Evolutionary conservation across 2,329 filamentous ascomycete genomes (phyloP).

Genomic region (Aureobasidium sp.): DNA sequence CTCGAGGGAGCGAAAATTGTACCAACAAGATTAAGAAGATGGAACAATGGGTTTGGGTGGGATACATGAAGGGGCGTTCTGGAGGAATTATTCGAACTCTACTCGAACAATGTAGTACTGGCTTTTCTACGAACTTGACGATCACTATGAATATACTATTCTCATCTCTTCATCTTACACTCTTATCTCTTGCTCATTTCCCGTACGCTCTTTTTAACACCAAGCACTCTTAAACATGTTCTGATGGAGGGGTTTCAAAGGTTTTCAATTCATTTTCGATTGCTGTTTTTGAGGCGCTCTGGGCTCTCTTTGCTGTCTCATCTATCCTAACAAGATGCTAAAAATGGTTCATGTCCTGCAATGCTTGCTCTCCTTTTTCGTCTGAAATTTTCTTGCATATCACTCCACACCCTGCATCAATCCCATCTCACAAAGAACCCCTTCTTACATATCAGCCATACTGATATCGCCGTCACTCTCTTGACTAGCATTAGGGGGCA

Average conservation of each 20-base stretch:
- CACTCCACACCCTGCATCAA: neutral
- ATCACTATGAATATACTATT: neutral
- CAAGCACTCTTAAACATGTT: no score
- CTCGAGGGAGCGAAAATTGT: neutral
- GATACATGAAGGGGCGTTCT: neutral
- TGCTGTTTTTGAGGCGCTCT: neutral
- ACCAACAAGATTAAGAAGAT: neutral
- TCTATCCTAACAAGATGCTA: neutral
- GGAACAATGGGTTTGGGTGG: neutral
- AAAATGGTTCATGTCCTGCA: no score
- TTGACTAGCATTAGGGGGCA: constrained; percentile 9
- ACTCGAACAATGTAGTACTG: neutral
- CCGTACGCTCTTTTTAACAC: no score
- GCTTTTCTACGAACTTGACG: neutral
- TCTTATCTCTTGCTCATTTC: neutral
- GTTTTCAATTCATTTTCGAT: neutral
- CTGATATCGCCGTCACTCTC: neutral
- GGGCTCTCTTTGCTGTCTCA: neutral
- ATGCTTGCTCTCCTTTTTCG: no score
- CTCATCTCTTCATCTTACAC: neutral
- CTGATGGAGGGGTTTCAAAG: neutral
- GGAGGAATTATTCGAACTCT: neutral
- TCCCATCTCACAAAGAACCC: no score
- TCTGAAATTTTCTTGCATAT: neutral
- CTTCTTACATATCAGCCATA: neutral